Percentiles rank a stretch among this genome's conserved stretches.
phyloP scores from a whole-genome alignment of 129 eudicot species.

The Pseudognaphalium luteoalbum region DNA sequence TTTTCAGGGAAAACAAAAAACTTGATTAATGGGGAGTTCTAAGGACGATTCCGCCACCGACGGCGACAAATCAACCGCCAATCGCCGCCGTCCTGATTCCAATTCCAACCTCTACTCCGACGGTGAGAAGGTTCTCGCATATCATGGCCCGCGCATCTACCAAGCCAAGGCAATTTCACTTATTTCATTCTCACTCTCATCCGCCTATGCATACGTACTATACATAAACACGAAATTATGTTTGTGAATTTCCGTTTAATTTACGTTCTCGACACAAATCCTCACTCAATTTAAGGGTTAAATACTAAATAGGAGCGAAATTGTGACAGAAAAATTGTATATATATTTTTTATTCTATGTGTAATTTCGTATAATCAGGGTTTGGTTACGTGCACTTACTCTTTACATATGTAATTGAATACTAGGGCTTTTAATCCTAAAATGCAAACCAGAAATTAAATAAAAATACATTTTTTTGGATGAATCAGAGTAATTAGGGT shows the following conservation, averaged over 20 bases:
- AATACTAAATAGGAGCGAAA: not conserved
- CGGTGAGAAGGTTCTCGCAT: slow-evolving; percentile 82
- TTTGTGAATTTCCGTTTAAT: not conserved
- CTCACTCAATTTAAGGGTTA: not conserved
- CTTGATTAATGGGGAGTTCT: slow-evolving; percentile 75
- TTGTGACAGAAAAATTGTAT: not conserved
- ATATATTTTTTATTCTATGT: not conserved
- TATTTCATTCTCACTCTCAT: not conserved
- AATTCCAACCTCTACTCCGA: slow-evolving; percentile 52
- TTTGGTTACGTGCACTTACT: not conserved
- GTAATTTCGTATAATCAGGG: not conserved
- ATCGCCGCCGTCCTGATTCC: slow-evolving; percentile 54
- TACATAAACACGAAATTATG: not conserved
- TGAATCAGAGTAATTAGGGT: slow-evolving; percentile 14
- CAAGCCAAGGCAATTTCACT: slow-evolving; percentile 60
- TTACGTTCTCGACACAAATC: slow-evolving; percentile 15
- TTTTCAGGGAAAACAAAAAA: slow-evolving; percentile 9
- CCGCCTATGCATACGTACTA: not conserved
- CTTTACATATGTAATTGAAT: slow-evolving; percentile 5
- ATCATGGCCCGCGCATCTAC: slow-evolving; percentile 82
- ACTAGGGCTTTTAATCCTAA: slow-evolving; percentile 2
- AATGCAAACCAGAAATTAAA: not conserved
- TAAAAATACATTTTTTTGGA: not conserved
- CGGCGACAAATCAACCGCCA: slow-evolving; percentile 65
- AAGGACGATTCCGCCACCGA: slow-evolving; percentile 80